Evolutionary conservation across 805 yeast species (phyloP).

Genomic region (Teunomyces kruisii): DNA sequence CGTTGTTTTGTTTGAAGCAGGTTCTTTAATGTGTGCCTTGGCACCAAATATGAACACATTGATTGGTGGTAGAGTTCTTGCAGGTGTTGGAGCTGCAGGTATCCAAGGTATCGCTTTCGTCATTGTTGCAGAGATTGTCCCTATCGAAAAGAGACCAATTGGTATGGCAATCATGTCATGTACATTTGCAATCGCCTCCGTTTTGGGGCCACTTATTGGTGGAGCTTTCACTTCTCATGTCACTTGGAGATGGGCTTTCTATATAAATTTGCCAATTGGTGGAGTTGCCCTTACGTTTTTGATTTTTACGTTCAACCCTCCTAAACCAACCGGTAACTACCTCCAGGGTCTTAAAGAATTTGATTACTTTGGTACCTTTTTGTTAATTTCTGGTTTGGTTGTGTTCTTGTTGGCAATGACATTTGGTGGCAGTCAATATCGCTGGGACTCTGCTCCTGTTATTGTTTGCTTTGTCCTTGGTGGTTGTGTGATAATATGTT

Average conservation of each 20-base stretch:
- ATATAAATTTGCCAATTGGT: conserved; percentile 26
- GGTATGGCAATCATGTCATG: conserved; percentile 20
- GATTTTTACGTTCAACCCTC: conserved; percentile 19
- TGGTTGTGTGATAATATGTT: conserved; percentile 21
- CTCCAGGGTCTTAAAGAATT: conserved; percentile 15
- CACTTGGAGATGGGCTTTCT: conserved; percentile 29
- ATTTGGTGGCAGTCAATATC: conserved; percentile 19
- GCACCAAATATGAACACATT: conserved; percentile 35
- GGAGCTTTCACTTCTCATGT: conserved; percentile 25
- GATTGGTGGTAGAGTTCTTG: conserved; percentile 41
- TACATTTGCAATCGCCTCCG: conserved; percentile 22
- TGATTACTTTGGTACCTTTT: conserved; percentile 21
- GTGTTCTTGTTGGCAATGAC: conserved; percentile 23
- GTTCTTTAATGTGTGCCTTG: conserved; percentile 40
- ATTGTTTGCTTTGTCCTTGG: conserved; percentile 24
- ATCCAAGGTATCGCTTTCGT: conserved; percentile 29
- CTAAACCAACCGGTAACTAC: conserved; percentile 11
- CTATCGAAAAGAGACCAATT: conserved; percentile 26
- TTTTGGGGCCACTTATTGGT: conserved; percentile 25
- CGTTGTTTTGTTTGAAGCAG: conserved; percentile 29
- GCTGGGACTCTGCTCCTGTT: conserved; percentile 24
- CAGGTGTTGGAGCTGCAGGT: conserved; percentile 40
- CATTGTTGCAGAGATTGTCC: conserved; percentile 31
- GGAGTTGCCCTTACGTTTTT: conserved; percentile 19
- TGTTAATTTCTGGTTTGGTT: conserved; percentile 20